Base-by-base conservation (phyloP, 2,329 filamentous ascomycete species). In the Ceratocystis harringtonii region DNA sequence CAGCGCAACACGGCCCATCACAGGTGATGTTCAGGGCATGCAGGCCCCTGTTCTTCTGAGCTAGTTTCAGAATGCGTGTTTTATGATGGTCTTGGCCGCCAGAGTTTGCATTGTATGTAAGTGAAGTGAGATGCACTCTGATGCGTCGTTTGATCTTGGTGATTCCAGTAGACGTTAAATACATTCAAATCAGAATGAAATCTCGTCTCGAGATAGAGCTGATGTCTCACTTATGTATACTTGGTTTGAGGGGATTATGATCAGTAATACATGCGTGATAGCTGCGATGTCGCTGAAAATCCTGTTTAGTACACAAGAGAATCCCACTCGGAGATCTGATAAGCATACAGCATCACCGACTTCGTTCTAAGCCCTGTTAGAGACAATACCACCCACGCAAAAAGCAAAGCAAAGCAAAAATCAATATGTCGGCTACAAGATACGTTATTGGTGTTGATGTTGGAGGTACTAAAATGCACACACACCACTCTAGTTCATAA, bases 391-490 rank as follows among this genome's bases (percentile, higher is more conserved):
- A 6, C 19, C 45, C 10, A 73, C 25, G 7, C 58, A 19, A 22
- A 28, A n/a, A 44, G 22, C 36, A 64, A 8, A 15, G 22, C 19
- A 12, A 6, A 3, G 17, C n/a, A 17, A 50, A 22, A 10, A 12
- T 10, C 3, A 36, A 36, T 36, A 17, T 17, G 7, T 5, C 48
- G 10, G 41, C 43, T 12, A 8, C 63, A 12, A 68, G 67, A 5
- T 69, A 75, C 8, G 72, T 75, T 25, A 74, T 77, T 45, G 75
- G 75, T 61, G 73, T 77, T 62, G 75, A 76, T 66, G 75, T 77
- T 10, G 75, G 75, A 63, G 78, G 76, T 67, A 61, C 15, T 32
- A 5, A 25, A 7, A 22, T 36, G 2, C 3, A 10, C 22, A 57
- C 19, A 28, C 7, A 43, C 32, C 15, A 30, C 17, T 62, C 28